Evolutionary conservation across 768 basidiomycete species (phyloP).

Genomic region (Psilocybe azurescens): DNA sequence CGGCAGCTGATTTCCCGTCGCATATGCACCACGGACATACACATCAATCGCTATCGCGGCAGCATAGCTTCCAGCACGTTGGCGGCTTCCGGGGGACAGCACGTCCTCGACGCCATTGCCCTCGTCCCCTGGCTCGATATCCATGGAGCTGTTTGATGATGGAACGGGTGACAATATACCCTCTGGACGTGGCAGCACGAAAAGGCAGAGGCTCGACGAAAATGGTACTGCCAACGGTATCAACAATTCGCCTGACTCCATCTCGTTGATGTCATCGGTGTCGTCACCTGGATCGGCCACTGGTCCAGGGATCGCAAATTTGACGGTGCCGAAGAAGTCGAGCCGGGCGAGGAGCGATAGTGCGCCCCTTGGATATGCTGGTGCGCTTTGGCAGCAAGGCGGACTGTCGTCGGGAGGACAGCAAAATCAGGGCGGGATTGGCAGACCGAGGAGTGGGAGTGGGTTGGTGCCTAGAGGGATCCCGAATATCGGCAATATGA

Average conservation of each 20-base stretch:
- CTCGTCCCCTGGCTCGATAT: slow-evolving; percentile 44
- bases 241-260: slow-evolving; percentile 33
- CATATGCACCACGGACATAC: slow-evolving; percentile 37
- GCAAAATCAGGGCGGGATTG: slow-evolving; percentile 34
- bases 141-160: slow-evolving; percentile 53
- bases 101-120: slow-evolving; percentile 42
- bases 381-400: slow-evolving; percentile 25
- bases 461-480: slow-evolving; percentile 44
- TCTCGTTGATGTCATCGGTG: slow-evolving; percentile 37
- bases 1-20: slow-evolving; percentile 50
- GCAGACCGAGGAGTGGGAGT: slow-evolving; percentile 57
- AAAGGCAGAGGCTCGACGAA: slow-evolving; percentile 60
- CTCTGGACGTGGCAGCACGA: slow-evolving; percentile 40
- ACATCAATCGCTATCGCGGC: slow-evolving; percentile 54
- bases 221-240: slow-evolving; percentile 31
- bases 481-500: slow-evolving; percentile 44
- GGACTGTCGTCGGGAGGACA: slow-evolving; percentile 28
- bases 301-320: slow-evolving; percentile 21
- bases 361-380: slow-evolving; percentile 63
- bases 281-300: slow-evolving; percentile 37
- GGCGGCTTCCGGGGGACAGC: slow-evolving; percentile 33
- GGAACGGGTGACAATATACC: slow-evolving; percentile 30
- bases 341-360: slow-evolving; percentile 71
- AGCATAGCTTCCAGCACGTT: slow-evolving; percentile 65
- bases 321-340: slow-evolving; percentile 43